A percentile compares a stretch with the other conserved stretches of the same genome.
These are phyloP conservation scores for Artomyces pyxidatus DNA, from an alignment of 768 basidiomycete genomes.

Conservation along the genomic window DNA sequence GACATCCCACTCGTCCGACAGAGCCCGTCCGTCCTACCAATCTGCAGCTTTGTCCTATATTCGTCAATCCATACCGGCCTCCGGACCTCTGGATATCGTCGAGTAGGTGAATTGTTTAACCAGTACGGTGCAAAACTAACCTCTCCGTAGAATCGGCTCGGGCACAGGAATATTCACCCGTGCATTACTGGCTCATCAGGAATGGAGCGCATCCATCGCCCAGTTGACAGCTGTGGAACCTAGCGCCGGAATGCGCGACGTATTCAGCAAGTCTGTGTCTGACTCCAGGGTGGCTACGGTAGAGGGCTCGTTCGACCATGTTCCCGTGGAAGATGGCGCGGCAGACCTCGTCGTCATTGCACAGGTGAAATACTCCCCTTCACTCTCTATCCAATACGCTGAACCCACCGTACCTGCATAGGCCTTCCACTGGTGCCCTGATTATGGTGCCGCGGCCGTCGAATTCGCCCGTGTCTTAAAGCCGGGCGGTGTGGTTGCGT, in stretches of 20 bases:
- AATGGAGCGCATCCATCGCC: slow-evolving; percentile 42
- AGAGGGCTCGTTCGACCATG: slow-evolving; percentile 68
- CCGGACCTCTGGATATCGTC: slow-evolving; percentile 48
- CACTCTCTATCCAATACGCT: background rate
- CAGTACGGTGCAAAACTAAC: background rate
- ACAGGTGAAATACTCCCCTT: slow-evolving; percentile 37
- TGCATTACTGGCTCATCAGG: slow-evolving; percentile 59
- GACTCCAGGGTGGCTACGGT: slow-evolving; percentile 44
- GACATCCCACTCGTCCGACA: slow-evolving; percentile 20
- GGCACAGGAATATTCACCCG: slow-evolving; percentile 90
- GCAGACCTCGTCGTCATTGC: slow-evolving; percentile 77
- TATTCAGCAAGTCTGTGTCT: slow-evolving; percentile 48
- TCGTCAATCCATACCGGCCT: slow-evolving; percentile 32
- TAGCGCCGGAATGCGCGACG: slow-evolving; percentile 75
- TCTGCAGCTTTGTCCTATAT: slow-evolving; percentile 52
- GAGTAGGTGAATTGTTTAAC: slow-evolving; percentile 46
- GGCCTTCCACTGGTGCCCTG: slow-evolving; percentile 93
- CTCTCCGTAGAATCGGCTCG: slow-evolving; percentile 53
- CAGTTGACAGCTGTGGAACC: slow-evolving; percentile 73
- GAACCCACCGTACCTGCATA: slow-evolving; percentile 22
- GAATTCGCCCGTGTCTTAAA: slow-evolving; percentile 82
- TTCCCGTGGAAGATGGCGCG: slow-evolving; percentile 54
- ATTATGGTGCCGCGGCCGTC: slow-evolving; percentile 58
- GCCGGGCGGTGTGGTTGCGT: slow-evolving; percentile 57
- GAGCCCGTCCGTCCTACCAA: slow-evolving; percentile 82